Percentiles rank a stretch among this genome's conserved stretches.
These are phyloP conservation scores for Nymphaea thermarum DNA, from an alignment of 164 flowering plant species.

Conservation along the genomic window DNA sequence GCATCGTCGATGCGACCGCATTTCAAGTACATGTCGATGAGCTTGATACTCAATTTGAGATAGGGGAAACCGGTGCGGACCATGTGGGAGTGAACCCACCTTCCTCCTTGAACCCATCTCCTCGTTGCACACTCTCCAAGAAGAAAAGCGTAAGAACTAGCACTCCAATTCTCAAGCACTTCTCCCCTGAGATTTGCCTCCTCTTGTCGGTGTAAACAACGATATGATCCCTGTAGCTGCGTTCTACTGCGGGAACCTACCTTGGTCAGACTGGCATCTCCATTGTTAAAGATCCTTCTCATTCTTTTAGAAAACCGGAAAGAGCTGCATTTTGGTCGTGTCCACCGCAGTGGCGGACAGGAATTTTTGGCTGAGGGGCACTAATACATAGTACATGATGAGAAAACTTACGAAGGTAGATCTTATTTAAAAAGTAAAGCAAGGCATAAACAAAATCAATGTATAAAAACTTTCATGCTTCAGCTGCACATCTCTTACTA, in stretches of 20 bases:
- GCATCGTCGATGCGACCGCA: slow-evolving; percentile 23
- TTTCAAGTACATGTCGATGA: slow-evolving; percentile 26
- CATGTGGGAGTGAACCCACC: slow-evolving; percentile 24
- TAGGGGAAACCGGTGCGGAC: slow-evolving; percentile 21
- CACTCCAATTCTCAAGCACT: background rate
- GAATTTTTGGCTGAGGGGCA: too few species aligned
- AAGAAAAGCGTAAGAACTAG: slow-evolving; percentile 17
- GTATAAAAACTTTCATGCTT: too few species aligned
- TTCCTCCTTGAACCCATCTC: slow-evolving; percentile 12
- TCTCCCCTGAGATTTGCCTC: background rate
- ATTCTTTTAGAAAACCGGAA: background rate
- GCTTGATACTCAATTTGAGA: slow-evolving; percentile 23
- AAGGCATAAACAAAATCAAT: too few species aligned
- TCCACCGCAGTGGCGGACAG: too few species aligned
- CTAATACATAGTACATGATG: too few species aligned
- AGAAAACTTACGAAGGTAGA: too few species aligned
- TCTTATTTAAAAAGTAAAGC: too few species aligned
- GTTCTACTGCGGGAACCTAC: background rate
- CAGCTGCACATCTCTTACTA: too few species aligned
- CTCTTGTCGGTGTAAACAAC: background rate
- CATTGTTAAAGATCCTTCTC: background rate
- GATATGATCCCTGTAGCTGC: background rate
- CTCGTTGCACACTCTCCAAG: slow-evolving; percentile 19
- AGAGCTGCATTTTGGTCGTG: too few species aligned
- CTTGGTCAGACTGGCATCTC: background rate